These are phyloP conservation scores for Lichtheimia hyalospora DNA, from an alignment of 371 early-diverging fungal species.

Conservation along the genomic window DNA sequence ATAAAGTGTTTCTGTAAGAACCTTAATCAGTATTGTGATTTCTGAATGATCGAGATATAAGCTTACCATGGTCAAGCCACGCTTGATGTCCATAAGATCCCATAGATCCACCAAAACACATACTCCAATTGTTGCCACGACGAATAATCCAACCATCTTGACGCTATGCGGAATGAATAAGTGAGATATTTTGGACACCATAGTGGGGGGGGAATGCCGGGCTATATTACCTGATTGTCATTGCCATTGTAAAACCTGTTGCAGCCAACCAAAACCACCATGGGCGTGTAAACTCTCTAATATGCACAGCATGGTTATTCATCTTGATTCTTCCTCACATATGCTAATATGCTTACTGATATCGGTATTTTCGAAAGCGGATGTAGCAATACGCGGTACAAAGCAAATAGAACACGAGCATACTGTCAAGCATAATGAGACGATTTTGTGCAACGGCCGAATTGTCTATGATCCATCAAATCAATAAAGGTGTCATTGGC, in stretches of 20 bases:
- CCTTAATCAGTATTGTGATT: background rate
- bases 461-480: conserved; percentile 61
- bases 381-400: conserved; percentile 83
- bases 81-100: conserved; percentile 82
- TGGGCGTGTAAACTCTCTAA: conserved; percentile 47
- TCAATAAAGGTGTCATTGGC: background rate
- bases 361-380: conserved; percentile 79
- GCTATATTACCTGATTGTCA: conserved; percentile 63
- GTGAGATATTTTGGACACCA: background rate
- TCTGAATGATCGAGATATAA: background rate
- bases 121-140: conserved; percentile 81
- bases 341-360: conserved; percentile 41
- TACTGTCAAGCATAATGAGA: conserved; percentile 91
- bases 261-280: conserved; percentile 83
- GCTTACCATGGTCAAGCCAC: conserved; percentile 71
- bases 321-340: background rate
- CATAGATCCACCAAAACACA: conserved; percentile 91
- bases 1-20: conserved; percentile 59
- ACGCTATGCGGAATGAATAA: conserved; percentile 56
- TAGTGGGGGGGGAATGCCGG: background rate
- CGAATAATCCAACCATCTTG: conserved; percentile 95
- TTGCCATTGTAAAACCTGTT: conserved; percentile 72
- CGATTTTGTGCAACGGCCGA: conserved; percentile 89
- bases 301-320: background rate
- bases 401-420: conserved; percentile 88